Percentiles rank a stretch among this genome's conserved stretches.
Conservation (phyloP, 441 rosid species). For the Erysimum cheiri region DNA sequence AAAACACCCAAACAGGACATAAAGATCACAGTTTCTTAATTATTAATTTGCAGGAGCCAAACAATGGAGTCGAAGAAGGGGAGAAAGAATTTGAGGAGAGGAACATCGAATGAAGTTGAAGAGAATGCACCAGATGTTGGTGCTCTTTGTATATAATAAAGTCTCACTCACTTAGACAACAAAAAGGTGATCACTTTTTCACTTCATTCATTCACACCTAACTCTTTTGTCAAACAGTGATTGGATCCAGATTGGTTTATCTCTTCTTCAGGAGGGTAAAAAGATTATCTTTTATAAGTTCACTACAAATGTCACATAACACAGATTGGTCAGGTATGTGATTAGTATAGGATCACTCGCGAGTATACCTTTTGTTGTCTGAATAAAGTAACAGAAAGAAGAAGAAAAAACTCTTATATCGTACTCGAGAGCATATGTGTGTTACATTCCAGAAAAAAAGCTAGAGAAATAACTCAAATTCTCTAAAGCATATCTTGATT, state of each 20-base stretch:
- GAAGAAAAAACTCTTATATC: background rate
- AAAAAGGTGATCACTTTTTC: constrained; percentile 2
- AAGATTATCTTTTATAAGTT: background rate
- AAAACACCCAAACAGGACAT: constrained; percentile 18
- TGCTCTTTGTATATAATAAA: constrained; percentile 78
- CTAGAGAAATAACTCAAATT: background rate
- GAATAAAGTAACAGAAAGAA: constrained; percentile 4
- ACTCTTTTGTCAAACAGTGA: background rate
- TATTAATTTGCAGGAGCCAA: constrained; percentile 48
- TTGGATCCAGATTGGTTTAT: constrained; percentile 5
- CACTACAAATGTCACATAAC: constrained; percentile 13
- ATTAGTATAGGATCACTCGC: background rate
- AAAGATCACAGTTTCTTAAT: background rate
- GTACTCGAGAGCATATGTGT: constrained; percentile 17
- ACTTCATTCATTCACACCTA: background rate
- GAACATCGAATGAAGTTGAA: constrained; percentile 55
- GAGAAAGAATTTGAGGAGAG: constrained; percentile 61
- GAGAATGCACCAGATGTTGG: constrained; percentile 75
- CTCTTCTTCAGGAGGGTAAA: constrained; percentile 15
- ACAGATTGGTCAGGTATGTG: constrained; percentile 13
- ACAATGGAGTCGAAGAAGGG: constrained; percentile 61
- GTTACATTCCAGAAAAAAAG: background rate
- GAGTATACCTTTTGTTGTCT: constrained; percentile 19
- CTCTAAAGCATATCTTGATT: constrained; percentile 4
- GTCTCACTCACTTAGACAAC: background rate